Evolutionary conservation across 2,329 filamentous ascomycete species (phyloP).

Genomic region (Verticillium nubilum): DNA sequence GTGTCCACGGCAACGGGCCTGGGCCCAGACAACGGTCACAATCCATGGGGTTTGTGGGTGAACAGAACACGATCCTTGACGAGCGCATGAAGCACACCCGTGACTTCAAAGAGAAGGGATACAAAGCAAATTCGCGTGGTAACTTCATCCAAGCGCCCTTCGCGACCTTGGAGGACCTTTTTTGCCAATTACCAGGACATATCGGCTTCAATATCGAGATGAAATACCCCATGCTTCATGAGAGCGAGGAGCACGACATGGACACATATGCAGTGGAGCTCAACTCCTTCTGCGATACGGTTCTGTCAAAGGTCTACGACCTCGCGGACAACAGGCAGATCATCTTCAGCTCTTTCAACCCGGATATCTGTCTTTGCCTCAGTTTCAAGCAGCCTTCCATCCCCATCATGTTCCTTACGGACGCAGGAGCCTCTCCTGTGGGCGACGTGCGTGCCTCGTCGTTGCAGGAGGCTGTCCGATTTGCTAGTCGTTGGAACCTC

Average conservation of each 20-base stretch:
- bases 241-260: constrained; percentile 94
- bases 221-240: constrained; percentile 98
- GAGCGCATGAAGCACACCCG: constrained; percentile 89
- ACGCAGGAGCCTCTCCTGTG: constrained; percentile 75
- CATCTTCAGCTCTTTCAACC: constrained; percentile 96
- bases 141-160: constrained; percentile 96
- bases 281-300: constrained; percentile 93
- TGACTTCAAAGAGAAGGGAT: constrained; percentile 91
- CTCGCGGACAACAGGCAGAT: constrained; percentile 78
- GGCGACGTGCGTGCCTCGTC: constrained; percentile 88
- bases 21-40: constrained; percentile 42
- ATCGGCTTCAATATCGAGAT: constrained; percentile 98
- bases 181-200: constrained; percentile 71
- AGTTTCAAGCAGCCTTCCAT: constrained; percentile 98
- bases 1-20: constrained; percentile 1
- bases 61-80: constrained; percentile 35
- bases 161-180: constrained; percentile 90
- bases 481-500: constrained; percentile 91
- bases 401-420: constrained; percentile 89
- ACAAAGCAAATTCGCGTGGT: constrained; percentile 90
- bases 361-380: constrained; percentile 88
- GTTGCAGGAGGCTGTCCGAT: constrained; percentile 91
- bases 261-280: constrained; percentile 93
- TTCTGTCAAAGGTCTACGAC: constrained; percentile 86
- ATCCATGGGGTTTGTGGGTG: constrained; percentile 47